phyloP scores from a whole-genome alignment of 352 stramenopile species.

The Pythium inflatum region DNA sequence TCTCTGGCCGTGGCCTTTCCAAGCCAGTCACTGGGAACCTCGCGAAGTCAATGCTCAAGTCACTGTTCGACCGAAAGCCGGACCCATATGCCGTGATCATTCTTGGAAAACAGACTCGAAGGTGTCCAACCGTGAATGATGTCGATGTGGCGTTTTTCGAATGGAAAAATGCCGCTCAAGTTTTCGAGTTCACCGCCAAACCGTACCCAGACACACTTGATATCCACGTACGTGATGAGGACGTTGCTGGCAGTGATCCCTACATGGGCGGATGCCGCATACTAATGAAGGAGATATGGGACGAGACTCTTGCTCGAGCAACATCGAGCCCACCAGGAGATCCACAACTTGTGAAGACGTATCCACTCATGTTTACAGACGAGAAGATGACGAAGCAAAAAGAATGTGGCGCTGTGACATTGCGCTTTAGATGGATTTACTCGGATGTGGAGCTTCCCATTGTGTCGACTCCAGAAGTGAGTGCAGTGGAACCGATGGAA shows the following conservation, averaged over 20 bases:
- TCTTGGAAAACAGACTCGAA: constrained; percentile 35
- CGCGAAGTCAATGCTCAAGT: constrained; percentile 42
- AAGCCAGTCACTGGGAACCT: constrained; percentile 29
- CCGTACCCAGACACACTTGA: constrained; percentile 38
- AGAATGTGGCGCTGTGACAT: constrained; percentile 38
- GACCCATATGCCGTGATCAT: constrained; percentile 53
- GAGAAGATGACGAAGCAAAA: constrained; percentile 52
- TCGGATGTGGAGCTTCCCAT: constrained; percentile 34
- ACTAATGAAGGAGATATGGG: constrained; percentile 39
- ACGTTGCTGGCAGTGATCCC: constrained; percentile 40
- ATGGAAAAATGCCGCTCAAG: constrained; percentile 49
- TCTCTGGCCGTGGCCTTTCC: constrained; percentile 39
- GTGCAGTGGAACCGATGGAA: background rate
- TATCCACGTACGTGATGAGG: constrained; percentile 49
- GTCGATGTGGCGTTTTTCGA: constrained; percentile 52
- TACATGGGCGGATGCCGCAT: constrained; percentile 52
- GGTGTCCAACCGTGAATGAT: constrained; percentile 42
- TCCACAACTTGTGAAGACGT: constrained; percentile 38
- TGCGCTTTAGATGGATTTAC: constrained; percentile 50
- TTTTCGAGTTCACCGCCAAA: constrained; percentile 44
- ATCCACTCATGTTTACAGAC: constrained; percentile 40
- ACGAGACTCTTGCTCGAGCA: constrained; percentile 9
- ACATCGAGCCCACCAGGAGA: constrained; percentile 25
- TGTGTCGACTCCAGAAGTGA: background rate
- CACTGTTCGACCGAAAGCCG: constrained; percentile 46